These are phyloP conservation scores for Alternaria metachromatica DNA, from an alignment of 2,329 filamentous ascomycete species.

Conservation along the genomic window DNA sequence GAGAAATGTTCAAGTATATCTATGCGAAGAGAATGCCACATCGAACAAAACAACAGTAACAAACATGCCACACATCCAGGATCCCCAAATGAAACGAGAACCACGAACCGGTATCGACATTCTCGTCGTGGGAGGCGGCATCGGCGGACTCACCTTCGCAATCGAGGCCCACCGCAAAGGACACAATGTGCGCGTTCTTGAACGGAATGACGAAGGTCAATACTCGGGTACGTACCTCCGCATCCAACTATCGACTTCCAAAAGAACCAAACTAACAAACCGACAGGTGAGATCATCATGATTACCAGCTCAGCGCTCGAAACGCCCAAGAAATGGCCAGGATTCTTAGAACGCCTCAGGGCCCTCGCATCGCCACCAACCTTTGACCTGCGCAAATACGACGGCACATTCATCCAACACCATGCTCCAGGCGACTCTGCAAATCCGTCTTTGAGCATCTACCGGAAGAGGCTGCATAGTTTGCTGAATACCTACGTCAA, in stretches of 20 bases:
- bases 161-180: constrained; percentile 41
- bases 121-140: constrained; percentile 36
- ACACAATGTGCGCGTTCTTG: constrained; percentile 34
- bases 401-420: neutral
- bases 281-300: constrained; percentile 1
- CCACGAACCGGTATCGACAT: neutral
- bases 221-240: neutral
- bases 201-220: constrained; percentile 3
- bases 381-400: neutral
- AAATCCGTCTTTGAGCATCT: neutral
- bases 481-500: neutral
- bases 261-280: neutral
- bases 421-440: neutral
- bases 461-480: neutral
- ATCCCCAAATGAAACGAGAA: neutral
- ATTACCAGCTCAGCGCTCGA: neutral
- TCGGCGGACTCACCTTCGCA: constrained; percentile 32
- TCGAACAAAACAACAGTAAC: neutral
- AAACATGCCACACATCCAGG: neutral
- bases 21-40: neutral
- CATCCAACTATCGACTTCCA: neutral
- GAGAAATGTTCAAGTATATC: neutral
- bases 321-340: constrained; percentile 2
- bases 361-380: neutral
- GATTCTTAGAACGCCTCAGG: neutral